Conservation (phyloP, 192 early-diverging fungal species). For the Coemansia sp. region DNA sequence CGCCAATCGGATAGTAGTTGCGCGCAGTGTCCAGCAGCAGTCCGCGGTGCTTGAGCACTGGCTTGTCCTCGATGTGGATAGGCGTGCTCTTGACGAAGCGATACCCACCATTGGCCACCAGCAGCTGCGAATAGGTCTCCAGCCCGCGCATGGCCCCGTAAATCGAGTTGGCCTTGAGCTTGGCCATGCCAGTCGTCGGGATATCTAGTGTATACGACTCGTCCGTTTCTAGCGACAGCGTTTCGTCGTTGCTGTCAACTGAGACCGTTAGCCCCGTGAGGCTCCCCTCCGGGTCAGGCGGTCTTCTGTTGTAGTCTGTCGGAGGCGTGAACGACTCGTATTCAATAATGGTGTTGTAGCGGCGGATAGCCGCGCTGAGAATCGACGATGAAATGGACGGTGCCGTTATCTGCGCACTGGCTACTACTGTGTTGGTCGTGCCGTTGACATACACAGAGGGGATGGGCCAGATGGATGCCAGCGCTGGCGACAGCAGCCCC, state of each 20-base stretch:
- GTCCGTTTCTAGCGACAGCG: slow-evolving; percentile 59
- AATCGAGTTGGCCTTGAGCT: slow-evolving; percentile 57
- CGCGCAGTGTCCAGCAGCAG: slow-evolving; percentile 67
- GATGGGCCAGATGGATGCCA: slow-evolving; percentile 48
- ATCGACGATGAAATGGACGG: slow-evolving; percentile 51
- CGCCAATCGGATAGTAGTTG: slow-evolving; percentile 63
- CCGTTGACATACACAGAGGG: slow-evolving; percentile 25
- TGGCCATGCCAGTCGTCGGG: slow-evolving; percentile 53
- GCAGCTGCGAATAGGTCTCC: slow-evolving; percentile 70
- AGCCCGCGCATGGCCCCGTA: slow-evolving; percentile 72
- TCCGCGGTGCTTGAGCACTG: slow-evolving; percentile 66
- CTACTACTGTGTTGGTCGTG: slow-evolving; percentile 45
- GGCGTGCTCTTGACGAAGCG: slow-evolving; percentile 56
- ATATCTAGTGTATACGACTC: slow-evolving; percentile 73
- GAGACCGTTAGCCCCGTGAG: slow-evolving; percentile 50
- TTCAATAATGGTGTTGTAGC: slow-evolving; percentile 52
- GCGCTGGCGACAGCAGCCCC: slow-evolving; percentile 18
- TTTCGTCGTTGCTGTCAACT: slow-evolving; percentile 47
- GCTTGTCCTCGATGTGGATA: slow-evolving; percentile 61
- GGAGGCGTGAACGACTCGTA: slow-evolving; percentile 54
- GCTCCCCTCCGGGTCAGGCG: not conserved
- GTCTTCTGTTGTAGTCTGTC: slow-evolving; percentile 35
- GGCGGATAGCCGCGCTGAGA: slow-evolving; percentile 50
- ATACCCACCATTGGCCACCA: slow-evolving; percentile 48
- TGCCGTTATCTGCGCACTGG: slow-evolving; percentile 25